A percentile compares a stretch with the other conserved stretches of the same genome.
Conservation (phyloP, 2,329 filamentous ascomycete species). For the Myriosclerotinia curreyana region DNA sequence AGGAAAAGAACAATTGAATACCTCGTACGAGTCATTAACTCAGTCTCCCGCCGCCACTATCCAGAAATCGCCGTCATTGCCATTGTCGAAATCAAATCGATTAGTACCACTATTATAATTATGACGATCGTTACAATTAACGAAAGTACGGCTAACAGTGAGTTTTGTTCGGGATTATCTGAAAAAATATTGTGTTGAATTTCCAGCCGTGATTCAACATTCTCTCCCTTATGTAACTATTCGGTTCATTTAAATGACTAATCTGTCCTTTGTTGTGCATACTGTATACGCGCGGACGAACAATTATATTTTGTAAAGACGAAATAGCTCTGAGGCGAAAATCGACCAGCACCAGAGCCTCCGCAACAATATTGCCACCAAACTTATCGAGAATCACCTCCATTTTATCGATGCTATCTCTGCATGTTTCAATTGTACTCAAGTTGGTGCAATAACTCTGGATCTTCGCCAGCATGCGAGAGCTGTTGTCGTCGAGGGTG, state of each 20-base stretch:
- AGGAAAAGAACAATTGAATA: neutral
- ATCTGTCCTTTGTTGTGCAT: no score
- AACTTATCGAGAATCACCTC: conserved; percentile 16
- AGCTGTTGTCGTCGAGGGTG: conserved; percentile 20
- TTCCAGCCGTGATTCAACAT: conserved; percentile 33
- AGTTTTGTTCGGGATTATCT: conserved; percentile 23
- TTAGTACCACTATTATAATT: no score
- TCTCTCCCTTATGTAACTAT: conserved; percentile 27
- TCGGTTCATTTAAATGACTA: no score
- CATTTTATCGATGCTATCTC: conserved; percentile 17
- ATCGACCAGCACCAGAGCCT: conserved; percentile 28
- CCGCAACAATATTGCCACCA: conserved; percentile 22
- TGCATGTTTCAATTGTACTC: conserved; percentile 25
- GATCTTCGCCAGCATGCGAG: conserved; percentile 25
- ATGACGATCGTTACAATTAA: no score
- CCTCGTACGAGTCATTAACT: neutral
- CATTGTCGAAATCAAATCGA: conserved; percentile 17
- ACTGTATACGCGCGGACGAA: conserved; percentile 29
- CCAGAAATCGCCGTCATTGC: conserved; percentile 21
- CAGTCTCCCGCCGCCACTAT: conserved; percentile 4
- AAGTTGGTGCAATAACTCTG: conserved; percentile 28
- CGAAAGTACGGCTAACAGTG: no score
- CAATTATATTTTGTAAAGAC: conserved; percentile 32
- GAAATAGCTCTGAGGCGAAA: conserved; percentile 31
- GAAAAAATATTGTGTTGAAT: conserved; percentile 26